These are phyloP conservation scores for Moniliophthora roreri DNA, from an alignment of 1,284 basidiomycete species.

Conservation along the genomic window DNA sequence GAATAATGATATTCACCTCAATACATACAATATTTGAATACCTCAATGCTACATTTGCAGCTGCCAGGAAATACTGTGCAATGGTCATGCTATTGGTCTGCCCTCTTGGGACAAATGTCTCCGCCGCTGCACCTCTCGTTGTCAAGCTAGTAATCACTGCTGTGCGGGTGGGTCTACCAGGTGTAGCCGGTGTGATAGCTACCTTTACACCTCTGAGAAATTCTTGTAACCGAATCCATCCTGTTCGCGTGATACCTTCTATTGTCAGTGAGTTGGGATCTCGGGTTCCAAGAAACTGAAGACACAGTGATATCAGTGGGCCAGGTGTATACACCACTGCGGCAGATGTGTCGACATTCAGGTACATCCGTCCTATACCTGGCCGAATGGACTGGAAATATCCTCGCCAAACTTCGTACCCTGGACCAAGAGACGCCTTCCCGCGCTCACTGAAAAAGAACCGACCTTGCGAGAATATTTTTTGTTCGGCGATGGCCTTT, in stretches of 20 bases:
- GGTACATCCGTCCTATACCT: slow-evolving; percentile 47
- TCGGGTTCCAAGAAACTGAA: slow-evolving; percentile 38
- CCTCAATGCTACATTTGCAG: slow-evolving; percentile 37
- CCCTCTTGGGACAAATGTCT: slow-evolving; percentile 39
- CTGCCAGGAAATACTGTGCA: slow-evolving; percentile 45
- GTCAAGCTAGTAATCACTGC: slow-evolving; percentile 46
- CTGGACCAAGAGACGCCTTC: slow-evolving; percentile 41
- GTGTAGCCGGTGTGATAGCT: slow-evolving; percentile 22
- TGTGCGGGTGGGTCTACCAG: slow-evolving; percentile 22
- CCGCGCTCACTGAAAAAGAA: slow-evolving; percentile 60
- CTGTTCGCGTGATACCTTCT: slow-evolving; percentile 37
- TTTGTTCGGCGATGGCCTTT: slow-evolving; percentile 53
- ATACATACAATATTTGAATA: slow-evolving; percentile 50
- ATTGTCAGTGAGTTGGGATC: slow-evolving; percentile 34
- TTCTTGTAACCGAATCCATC: slow-evolving; percentile 44
- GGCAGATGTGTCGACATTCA: slow-evolving; percentile 65
- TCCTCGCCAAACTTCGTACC: slow-evolving; percentile 14
- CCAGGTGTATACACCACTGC: slow-evolving; percentile 57
- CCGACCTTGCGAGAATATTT: slow-evolving; percentile 18
- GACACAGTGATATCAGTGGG: slow-evolving; percentile 38
- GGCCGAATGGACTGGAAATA: slow-evolving; percentile 67
- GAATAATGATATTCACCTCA: slow-evolving; percentile 36
- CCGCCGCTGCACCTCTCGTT: slow-evolving; percentile 35
- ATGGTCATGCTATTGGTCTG: slow-evolving; percentile 44
- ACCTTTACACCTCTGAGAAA: slow-evolving; percentile 49